A percentile compares a stretch with the other conserved stretches of the same genome.
Evolutionary conservation across 108 stramenopile genomes (phyloP).

Genomic region (Cyclotella baltica): DNA sequence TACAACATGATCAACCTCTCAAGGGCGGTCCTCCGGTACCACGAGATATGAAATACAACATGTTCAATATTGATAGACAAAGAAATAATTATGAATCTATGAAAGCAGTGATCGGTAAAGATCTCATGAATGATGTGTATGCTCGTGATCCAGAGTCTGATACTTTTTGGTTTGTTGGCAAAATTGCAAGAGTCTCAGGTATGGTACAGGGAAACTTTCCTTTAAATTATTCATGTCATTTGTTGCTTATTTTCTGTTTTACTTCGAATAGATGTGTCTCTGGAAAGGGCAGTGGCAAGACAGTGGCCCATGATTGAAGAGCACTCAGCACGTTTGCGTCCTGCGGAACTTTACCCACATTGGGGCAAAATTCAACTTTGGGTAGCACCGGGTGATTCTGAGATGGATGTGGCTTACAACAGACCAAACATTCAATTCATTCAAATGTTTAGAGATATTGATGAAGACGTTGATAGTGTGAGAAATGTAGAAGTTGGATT

Average conservation of each 20-base stretch:
- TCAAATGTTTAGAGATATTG: slow-evolving; percentile 59
- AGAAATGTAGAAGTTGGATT: slow-evolving; percentile 74
- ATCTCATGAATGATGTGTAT: slow-evolving; percentile 81
- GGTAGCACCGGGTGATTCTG: slow-evolving; percentile 85
- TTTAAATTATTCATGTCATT: neutral
- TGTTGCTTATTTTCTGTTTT: neutral
- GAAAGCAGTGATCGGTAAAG: slow-evolving; percentile 68
- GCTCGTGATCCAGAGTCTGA: slow-evolving; percentile 66
- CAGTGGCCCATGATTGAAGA: slow-evolving; percentile 83
- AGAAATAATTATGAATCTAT: slow-evolving; percentile 73
- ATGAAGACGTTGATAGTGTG: slow-evolving; percentile 37
- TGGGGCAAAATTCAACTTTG: slow-evolving; percentile 73
- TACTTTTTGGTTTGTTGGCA: slow-evolving; percentile 85
- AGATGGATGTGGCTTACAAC: slow-evolving; percentile 87
- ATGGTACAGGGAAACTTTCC: neutral
- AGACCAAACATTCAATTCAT: slow-evolving; percentile 59
- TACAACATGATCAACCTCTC: neutral
- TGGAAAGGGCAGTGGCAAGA: slow-evolving; percentile 67
- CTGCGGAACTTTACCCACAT: slow-evolving; percentile 70
- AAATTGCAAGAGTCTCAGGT: slow-evolving; percentile 76
- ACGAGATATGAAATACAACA: slow-evolving; percentile 81
- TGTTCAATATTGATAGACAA: slow-evolving; percentile 70
- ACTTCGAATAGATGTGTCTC: slow-evolving; percentile 58
- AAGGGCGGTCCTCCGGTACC: slow-evolving; percentile 53
- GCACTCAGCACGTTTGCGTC: slow-evolving; percentile 78